Evolutionary conservation across 495 filamentous ascomycete genomes (phyloP).

Genomic region (Penicillium bovifimosum): DNA sequence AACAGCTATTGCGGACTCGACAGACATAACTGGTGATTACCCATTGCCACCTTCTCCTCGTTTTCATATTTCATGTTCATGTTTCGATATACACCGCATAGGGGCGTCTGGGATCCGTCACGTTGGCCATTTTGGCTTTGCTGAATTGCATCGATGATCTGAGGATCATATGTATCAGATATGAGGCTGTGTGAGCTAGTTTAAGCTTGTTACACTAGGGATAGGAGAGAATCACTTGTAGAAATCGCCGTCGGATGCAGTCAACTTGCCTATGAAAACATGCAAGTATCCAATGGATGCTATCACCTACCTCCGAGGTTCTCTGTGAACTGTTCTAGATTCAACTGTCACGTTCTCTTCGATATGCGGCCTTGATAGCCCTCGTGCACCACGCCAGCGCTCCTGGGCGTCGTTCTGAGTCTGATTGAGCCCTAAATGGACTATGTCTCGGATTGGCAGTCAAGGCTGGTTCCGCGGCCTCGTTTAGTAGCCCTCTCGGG

Average conservation of each 20-base stretch:
- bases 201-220: conserved; percentile 1
- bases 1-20: conserved; percentile 10
- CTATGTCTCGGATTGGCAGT: not conserved
- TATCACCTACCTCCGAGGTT: too few relatives aligned
- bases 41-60: conserved; percentile 8
- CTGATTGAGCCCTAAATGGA: too few relatives aligned
- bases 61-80: conserved; percentile 22
- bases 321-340: too few relatives aligned
- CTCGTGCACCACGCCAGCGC: not conserved
- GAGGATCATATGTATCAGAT: conserved; percentile 21
- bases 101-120: conserved; percentile 39
- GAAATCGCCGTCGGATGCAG: not conserved
- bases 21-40: not conserved
- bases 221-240: not conserved
- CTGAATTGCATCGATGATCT: conserved; percentile 26
- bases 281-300: not conserved
- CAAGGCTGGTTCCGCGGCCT: not conserved
- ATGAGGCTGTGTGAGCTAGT: not conserved
- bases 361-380: not conserved
- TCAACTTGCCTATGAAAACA: not conserved
- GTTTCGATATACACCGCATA: conserved; percentile 38
- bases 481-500: not conserved
- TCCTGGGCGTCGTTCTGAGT: too few relatives aligned
- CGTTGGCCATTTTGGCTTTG: conserved; percentile 28
- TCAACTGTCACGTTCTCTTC: not conserved